Conservation (phyloP, 2,329 filamentous ascomycete genomes). For the Phialophora macrospora region DNA sequence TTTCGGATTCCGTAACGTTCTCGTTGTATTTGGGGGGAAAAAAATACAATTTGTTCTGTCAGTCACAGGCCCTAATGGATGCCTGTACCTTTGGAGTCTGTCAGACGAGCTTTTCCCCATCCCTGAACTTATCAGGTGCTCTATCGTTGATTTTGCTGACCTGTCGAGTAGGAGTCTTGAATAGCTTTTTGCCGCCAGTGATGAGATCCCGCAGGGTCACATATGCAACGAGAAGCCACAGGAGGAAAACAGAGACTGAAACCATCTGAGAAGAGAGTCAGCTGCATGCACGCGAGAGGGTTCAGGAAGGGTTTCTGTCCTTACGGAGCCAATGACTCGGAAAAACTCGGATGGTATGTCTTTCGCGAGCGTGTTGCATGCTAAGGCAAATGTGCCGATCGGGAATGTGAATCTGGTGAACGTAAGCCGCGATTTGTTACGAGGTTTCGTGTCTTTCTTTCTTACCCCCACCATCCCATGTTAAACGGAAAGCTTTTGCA, state of each 20-base stretch:
- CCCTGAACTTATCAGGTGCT: slow-evolving; percentile 9
- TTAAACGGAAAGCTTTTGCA: slow-evolving; percentile 60
- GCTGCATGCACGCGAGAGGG: background rate
- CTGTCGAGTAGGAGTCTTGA: slow-evolving; percentile 15
- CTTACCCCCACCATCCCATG: slow-evolving; percentile 63
- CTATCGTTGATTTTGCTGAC: background rate
- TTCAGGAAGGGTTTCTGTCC: background rate
- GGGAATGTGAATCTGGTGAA: slow-evolving; percentile 58
- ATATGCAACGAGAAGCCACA: slow-evolving; percentile 61
- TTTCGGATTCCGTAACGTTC: background rate
- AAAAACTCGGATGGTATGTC: slow-evolving; percentile 63
- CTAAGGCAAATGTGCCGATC: slow-evolving; percentile 60
- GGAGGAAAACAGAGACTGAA: slow-evolving; percentile 53
- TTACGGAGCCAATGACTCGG: slow-evolving; percentile 58
- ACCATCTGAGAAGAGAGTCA: slow-evolving; percentile 45
- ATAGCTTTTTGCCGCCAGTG: slow-evolving; percentile 24
- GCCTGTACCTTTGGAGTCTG: background rate
- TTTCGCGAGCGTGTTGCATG: slow-evolving; percentile 48
- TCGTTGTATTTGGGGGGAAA: background rate
- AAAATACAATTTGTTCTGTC: background rate
- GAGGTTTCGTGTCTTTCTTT: background rate
- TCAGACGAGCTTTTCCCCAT: slow-evolving; percentile 11
- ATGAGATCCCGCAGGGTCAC: slow-evolving; percentile 51
- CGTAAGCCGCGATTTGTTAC: slow-evolving; percentile 1
- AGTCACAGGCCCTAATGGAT: background rate